A percentile compares a stretch with the other conserved stretches of the same genome.
Conservation (phyloP, 768 basidiomycete species). For the Pisolithus marmoratus region DNA sequence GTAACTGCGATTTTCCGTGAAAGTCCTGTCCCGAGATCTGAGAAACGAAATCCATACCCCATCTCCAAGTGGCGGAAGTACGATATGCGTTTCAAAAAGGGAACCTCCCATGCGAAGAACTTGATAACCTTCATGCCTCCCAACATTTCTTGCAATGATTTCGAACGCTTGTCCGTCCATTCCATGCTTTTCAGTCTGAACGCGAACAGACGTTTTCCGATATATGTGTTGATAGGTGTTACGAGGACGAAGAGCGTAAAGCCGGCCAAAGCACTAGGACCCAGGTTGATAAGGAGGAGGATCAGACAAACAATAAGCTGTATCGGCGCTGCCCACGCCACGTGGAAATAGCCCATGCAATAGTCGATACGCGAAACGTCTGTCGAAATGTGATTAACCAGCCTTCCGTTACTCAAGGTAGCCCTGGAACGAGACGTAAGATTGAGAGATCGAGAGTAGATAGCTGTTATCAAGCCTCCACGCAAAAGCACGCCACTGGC, state of each 20-base stretch:
- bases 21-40: not conserved
- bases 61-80: conserved; percentile 71
- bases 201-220: conserved; percentile 60
- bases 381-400: conserved; percentile 91
- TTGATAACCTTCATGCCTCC: conserved; percentile 92
- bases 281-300: conserved; percentile 69
- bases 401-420: conserved; percentile 77
- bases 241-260: conserved; percentile 61
- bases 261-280: conserved; percentile 50
- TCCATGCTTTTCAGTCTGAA: conserved; percentile 70
- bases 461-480: conserved; percentile 80
- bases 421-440: conserved; percentile 77
- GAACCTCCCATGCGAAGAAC: conserved; percentile 83
- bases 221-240: conserved; percentile 65
- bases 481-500: conserved; percentile 77
- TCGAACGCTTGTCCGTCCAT: conserved; percentile 89
- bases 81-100: conserved; percentile 70
- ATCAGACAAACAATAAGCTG: conserved; percentile 74
- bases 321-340: conserved; percentile 73
- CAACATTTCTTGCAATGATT: conserved; percentile 83
- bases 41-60: conserved; percentile 31
- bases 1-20: conserved; percentile 33
- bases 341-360: conserved; percentile 73
- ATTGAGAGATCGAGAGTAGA: conserved; percentile 72
- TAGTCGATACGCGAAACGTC: conserved; percentile 92